A percentile compares a stretch with the other conserved stretches of the same genome.
These are phyloP conservation scores for Kodamaea anthophila DNA, from an alignment of 1,139 yeast genomes.

Conservation along the genomic window DNA sequence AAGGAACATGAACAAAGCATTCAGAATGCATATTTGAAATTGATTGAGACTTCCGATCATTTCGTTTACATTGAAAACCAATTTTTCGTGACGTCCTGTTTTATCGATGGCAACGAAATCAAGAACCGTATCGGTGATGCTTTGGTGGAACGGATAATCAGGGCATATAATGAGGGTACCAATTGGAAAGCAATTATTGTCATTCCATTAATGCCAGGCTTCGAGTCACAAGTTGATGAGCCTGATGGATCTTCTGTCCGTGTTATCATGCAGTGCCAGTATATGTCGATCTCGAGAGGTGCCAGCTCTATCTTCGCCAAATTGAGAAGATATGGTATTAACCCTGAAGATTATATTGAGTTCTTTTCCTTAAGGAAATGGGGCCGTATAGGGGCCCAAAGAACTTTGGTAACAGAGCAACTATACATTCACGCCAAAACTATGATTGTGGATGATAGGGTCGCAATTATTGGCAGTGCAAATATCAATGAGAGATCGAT, in stretches of 20 bases:
- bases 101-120: slow-evolving; percentile 78
- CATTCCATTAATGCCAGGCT: slow-evolving; percentile 97
- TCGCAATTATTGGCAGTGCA: slow-evolving; percentile 93
- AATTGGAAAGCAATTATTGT: slow-evolving; percentile 87
- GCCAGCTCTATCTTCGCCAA: slow-evolving; percentile 84
- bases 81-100: slow-evolving; percentile 84
- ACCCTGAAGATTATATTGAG: slow-evolving; percentile 86
- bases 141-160: slow-evolving; percentile 83
- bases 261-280: slow-evolving; percentile 95
- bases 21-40: slow-evolving; percentile 84
- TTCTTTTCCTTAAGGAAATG: slow-evolving; percentile 90
- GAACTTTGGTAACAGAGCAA: slow-evolving; percentile 80
- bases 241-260: slow-evolving; percentile 93
- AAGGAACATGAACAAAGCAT: slow-evolving; percentile 83
- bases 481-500: slow-evolving; percentile 93
- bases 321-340: slow-evolving; percentile 70
- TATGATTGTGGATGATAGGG: slow-evolving; percentile 88
- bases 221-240: slow-evolving; percentile 87
- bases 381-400: slow-evolving; percentile 82
- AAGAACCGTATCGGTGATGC: slow-evolving; percentile 95
- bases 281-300: slow-evolving; percentile 88
- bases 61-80: slow-evolving; percentile 93
- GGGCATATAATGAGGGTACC: slow-evolving; percentile 74
- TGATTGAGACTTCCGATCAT: slow-evolving; percentile 89
- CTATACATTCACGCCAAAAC: slow-evolving; percentile 90